Evolutionary conservation across 345 rosid species (phyloP).

Genomic region (Acer campestre): DNA sequence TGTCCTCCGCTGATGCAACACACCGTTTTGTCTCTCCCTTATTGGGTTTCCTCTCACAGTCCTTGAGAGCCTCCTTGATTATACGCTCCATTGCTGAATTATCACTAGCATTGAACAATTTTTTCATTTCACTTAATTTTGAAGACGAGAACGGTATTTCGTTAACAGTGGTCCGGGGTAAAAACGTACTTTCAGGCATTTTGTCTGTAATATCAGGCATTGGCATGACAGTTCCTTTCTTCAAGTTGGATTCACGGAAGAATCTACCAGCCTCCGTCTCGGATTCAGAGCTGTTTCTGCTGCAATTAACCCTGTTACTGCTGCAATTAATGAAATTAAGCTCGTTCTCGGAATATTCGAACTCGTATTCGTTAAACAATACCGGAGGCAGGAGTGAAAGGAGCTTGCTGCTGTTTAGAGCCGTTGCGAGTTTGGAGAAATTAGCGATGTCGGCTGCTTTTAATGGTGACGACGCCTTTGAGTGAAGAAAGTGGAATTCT

Average conservation of each 20-base stretch:
- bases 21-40: not conserved
- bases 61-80: not conserved
- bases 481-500: conserved; percentile 57
- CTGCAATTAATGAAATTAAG: not conserved
- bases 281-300: not conserved
- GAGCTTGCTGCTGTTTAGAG: not conserved
- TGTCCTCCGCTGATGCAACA: not conserved
- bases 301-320: not conserved
- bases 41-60: not conserved
- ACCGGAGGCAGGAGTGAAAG: not conserved
- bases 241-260: not conserved
- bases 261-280: not conserved
- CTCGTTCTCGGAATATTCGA: not conserved
- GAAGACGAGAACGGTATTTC: not conserved
- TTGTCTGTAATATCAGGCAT: not conserved
- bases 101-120: not conserved
- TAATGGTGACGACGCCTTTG: conserved; percentile 71
- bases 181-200: not conserved
- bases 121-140: not conserved
- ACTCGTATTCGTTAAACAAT: too few species aligned
- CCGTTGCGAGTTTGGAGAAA: conserved; percentile 67
- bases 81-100: not conserved
- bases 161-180: not conserved
- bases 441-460: conserved; percentile 60
- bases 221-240: not conserved